phyloP scores from a whole-genome alignment of 768 basidiomycete genomes.

The Kwoniella europaea region DNA sequence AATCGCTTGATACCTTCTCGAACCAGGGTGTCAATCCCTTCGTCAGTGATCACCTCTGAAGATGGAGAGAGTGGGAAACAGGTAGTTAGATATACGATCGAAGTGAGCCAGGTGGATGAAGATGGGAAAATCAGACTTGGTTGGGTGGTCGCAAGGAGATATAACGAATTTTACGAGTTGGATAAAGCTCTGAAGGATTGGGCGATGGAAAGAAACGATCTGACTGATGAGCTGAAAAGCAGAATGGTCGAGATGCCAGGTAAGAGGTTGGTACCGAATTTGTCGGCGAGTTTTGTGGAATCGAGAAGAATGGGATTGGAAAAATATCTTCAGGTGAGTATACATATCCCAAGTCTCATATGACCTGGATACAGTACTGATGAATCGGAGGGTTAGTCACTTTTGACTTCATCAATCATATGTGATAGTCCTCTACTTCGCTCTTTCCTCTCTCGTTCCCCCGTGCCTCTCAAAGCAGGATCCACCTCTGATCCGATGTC shows the following conservation, averaged over 20 bases:
- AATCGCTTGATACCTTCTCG: constrained; percentile 82
- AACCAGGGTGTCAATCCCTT: constrained; percentile 83
- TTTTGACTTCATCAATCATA: constrained; percentile 56
- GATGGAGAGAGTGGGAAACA: constrained; percentile 75
- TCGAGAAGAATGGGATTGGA: constrained; percentile 77
- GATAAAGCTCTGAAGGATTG: constrained; percentile 80
- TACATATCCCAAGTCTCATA: background rate
- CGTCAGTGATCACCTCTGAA: constrained; percentile 73
- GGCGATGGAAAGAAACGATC: constrained; percentile 58
- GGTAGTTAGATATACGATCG: constrained; percentile 87
- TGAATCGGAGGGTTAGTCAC: constrained; percentile 21
- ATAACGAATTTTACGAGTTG: constrained; percentile 92
- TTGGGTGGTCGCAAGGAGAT: constrained; percentile 91
- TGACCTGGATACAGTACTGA: background rate
- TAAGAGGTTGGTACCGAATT: constrained; percentile 84
- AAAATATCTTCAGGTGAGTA: constrained; percentile 82
- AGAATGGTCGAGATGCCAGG: constrained; percentile 85
- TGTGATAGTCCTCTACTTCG: constrained; percentile 74
- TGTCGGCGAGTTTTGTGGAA: constrained; percentile 88
- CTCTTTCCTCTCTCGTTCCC: constrained; percentile 60
- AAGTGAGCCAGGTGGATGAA: constrained; percentile 82
- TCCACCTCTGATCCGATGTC: constrained; percentile 10
- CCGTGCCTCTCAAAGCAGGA: constrained; percentile 18
- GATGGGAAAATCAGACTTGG: constrained; percentile 76
- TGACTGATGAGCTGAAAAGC: constrained; percentile 60